Conservation (phyloP, 139 green algal species). For the Chlamydomonas asymmetrica region DNA sequence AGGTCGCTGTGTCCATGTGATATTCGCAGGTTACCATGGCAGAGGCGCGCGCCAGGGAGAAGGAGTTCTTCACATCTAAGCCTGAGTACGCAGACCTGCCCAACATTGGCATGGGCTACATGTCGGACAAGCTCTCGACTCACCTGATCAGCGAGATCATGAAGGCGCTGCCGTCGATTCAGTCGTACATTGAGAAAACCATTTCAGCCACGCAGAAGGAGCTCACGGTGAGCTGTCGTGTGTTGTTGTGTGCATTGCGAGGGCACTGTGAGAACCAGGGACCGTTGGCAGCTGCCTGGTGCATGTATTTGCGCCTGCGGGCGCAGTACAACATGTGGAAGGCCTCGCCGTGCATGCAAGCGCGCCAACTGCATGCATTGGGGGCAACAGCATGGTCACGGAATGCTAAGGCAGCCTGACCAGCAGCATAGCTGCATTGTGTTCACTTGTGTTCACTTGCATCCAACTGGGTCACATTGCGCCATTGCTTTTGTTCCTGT, state of each 20-base stretch:
- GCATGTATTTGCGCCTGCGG: no score
- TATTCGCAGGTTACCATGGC: constrained; percentile 69
- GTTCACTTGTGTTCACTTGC: no score
- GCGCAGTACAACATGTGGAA: no score
- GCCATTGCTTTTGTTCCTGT: no score
- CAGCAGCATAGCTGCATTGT: no score
- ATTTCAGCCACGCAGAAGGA: constrained; percentile 43
- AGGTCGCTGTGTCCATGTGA: no score
- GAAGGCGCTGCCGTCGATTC: constrained; percentile 80
- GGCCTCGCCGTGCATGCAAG: no score
- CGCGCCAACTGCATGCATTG: no score
- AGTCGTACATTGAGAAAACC: constrained; percentile 67
- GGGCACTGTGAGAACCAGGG: background rate
- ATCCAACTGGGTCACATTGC: no score
- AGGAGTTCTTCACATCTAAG: constrained; percentile 79
- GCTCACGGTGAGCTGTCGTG: constrained; percentile 26
- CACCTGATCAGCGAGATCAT: constrained; percentile 83
- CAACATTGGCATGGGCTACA: constrained; percentile 66
- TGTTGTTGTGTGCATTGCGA: background rate
- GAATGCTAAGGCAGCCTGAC: no score
- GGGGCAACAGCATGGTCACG: no score
- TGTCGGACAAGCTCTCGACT: constrained; percentile 77
- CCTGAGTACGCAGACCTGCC: constrained; percentile 49
- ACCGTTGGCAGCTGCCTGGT: no score
- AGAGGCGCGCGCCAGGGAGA: constrained; percentile 66